Percentiles rank a stretch among this genome's conserved stretches.
phyloP scores from a whole-genome alignment of 257 asterid genomes.

The Nicotiana paniculata region DNA sequence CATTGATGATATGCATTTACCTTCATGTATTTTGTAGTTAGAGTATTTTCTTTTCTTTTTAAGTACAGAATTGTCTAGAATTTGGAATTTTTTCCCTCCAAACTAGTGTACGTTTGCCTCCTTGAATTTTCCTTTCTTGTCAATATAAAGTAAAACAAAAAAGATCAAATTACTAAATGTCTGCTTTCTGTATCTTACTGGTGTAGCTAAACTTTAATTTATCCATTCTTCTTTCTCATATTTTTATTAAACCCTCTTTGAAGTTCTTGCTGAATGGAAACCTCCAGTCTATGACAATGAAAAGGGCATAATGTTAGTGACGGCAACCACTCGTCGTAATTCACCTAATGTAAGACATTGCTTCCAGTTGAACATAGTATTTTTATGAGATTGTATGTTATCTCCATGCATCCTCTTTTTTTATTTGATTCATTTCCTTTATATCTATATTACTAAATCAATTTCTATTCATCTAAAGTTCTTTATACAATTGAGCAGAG shows the following conservation, averaged over 20 bases:
- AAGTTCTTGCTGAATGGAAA: slow-evolving; percentile 97
- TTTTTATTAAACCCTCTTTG: slow-evolving; percentile 9
- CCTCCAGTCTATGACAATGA: slow-evolving; percentile 85
- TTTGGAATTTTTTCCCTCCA: no score
- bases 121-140: background rate
- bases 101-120: no score
- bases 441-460: background rate
- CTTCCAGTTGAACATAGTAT: background rate
- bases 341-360: slow-evolving; percentile 76
- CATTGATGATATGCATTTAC: no score
- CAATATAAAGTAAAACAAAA: background rate
- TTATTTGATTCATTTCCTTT: background rate
- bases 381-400: background rate
- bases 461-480: background rate
- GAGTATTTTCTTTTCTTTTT: no score
- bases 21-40: no score
- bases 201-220: background rate
- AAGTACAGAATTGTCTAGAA: no score
- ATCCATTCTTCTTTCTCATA: slow-evolving; percentile 1
- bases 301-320: slow-evolving; percentile 66
- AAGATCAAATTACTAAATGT: background rate
- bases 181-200: background rate
- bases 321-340: slow-evolving; percentile 94
- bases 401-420: background rate
- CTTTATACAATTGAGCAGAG: background rate